These are phyloP conservation scores for Diddensiella caesifluorescens DNA, from an alignment of 805 yeast genomes.

Conservation along the genomic window DNA sequence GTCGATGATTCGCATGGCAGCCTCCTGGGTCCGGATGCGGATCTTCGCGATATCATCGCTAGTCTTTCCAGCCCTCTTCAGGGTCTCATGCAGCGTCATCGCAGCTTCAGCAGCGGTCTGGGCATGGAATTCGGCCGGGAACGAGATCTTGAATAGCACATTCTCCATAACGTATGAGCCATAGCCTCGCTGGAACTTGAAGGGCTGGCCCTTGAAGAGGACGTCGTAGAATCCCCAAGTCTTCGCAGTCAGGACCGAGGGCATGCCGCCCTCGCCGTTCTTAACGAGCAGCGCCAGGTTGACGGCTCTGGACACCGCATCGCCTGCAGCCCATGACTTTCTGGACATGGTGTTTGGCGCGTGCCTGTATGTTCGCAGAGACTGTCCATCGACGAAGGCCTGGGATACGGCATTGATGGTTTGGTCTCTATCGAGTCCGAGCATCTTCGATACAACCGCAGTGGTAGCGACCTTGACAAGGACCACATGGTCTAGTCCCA, in stretches of 20 bases:
- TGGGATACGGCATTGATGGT: conserved; percentile 53
- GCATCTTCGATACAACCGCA: conserved; percentile 51
- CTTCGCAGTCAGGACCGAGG: conserved; percentile 51
- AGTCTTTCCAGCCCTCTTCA: conserved; percentile 39
- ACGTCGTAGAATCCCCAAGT: conserved; percentile 65
- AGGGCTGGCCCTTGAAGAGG: conserved; percentile 47
- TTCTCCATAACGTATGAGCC: conserved; percentile 61
- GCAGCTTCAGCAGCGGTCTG: conserved; percentile 63
- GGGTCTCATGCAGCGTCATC: conserved; percentile 37
- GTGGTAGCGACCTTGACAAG: conserved; percentile 57
- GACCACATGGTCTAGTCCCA: conserved; percentile 56
- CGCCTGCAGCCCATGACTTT: conserved; percentile 67
- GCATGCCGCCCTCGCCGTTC: conserved; percentile 51
- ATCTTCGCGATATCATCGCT: conserved; percentile 45
- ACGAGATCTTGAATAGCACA: conserved; percentile 54
- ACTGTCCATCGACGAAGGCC: conserved; percentile 57
- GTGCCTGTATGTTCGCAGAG: conserved; percentile 56
- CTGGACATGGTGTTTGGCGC: conserved; percentile 61
- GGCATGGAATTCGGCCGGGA: conserved; percentile 63
- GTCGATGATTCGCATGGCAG: conserved; percentile 56
- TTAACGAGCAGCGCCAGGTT: conserved; percentile 49
- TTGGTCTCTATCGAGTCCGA: conserved; percentile 47
- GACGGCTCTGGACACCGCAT: conserved; percentile 55
- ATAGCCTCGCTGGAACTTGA: conserved; percentile 49
- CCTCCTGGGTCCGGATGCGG: conserved; percentile 53